Base-by-base conservation (phyloP, 2,329 filamentous ascomycete species). In the Camillea tinctor region DNA sequence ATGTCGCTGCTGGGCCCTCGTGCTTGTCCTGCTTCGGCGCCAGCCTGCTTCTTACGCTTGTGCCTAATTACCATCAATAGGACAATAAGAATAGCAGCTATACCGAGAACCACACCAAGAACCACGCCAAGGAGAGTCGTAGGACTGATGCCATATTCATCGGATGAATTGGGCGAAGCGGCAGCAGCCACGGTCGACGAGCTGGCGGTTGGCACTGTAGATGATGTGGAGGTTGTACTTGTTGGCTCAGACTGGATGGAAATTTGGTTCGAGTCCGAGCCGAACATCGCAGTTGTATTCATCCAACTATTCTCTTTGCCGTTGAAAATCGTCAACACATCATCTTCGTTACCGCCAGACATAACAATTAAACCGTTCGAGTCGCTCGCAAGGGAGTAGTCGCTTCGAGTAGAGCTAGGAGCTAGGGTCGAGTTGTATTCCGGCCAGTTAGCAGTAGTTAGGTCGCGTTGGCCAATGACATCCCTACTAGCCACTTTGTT, bases 281-380 rank as follows among this genome's bases (percentile, higher is more conserved):
- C 79, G 62, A 96, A 86, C 22, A 91, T 74, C 6, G 82, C 76
- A 0, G 85, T 85, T 0, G 90, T 81, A 71, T 97, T 88, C 21
- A 90, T 75, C 94, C 94, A 98, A 52, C 81, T 79, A 73, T 97
- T 97, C 52, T 85, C 76, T 11, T 81, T 83, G 51, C 87, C 86
- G 69, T 96, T 82, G 74, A 97, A 98, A 61, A 97, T 85, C 64
- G 84, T 86, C 4, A 98, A 71, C 0, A 90, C 83, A 61, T 90
- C 83, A 1, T 88, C 77, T 5, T 79, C 75, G 66, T 84, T 87
- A 23, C 93, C 93, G 51, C 93, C 91, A n/a, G 89, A 87, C 61
- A 96, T 86, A 15, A 95, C 89, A 1, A 94, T 85, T 64, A 88
- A 77, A 3, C 89, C 91, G 63, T 84, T 76, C 1, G 81, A 69